Evolutionary conservation across 805 yeast species (phyloP).

Genomic region (Myxozyma udenii): DNA sequence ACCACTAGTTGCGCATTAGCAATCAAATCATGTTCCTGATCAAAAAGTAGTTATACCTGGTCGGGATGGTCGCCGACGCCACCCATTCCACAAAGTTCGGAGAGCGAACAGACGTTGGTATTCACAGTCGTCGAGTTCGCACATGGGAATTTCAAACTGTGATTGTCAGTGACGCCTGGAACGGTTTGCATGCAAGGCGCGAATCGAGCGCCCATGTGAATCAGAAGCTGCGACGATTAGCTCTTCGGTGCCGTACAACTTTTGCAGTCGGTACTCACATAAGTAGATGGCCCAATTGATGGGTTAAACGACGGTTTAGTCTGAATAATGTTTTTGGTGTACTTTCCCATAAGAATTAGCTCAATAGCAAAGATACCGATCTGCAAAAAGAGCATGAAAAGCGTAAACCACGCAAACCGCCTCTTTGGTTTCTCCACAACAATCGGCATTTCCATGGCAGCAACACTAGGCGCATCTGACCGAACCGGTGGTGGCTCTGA

Average conservation of each 20-base stretch:
- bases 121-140: slow-evolving; percentile 58
- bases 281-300: slow-evolving; percentile 72
- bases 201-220: slow-evolving; percentile 68
- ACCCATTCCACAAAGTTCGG: slow-evolving; percentile 60
- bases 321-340: slow-evolving; percentile 64
- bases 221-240: slow-evolving; percentile 37
- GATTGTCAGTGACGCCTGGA: slow-evolving; percentile 49
- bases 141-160: slow-evolving; percentile 56
- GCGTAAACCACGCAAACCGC: slow-evolving; percentile 36
- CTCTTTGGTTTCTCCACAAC: neutral
- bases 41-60: slow-evolving; percentile 41
- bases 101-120: slow-evolving; percentile 56
- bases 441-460: slow-evolving; percentile 2
- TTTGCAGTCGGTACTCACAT: slow-evolving; percentile 38
- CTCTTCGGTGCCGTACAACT: neutral
- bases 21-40: too few relatives aligned
- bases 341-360: slow-evolving; percentile 51
- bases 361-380: slow-evolving; percentile 60
- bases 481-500: slow-evolving; percentile 7
- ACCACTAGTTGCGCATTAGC: too few relatives aligned
- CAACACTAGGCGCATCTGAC: slow-evolving; percentile 5
- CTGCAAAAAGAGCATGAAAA: slow-evolving; percentile 38
- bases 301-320: slow-evolving; percentile 72
- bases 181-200: slow-evolving; percentile 65
- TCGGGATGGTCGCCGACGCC: slow-evolving; percentile 52